Conservation (phyloP, 805 yeast species). For the Myxozyma kluyveri region DNA sequence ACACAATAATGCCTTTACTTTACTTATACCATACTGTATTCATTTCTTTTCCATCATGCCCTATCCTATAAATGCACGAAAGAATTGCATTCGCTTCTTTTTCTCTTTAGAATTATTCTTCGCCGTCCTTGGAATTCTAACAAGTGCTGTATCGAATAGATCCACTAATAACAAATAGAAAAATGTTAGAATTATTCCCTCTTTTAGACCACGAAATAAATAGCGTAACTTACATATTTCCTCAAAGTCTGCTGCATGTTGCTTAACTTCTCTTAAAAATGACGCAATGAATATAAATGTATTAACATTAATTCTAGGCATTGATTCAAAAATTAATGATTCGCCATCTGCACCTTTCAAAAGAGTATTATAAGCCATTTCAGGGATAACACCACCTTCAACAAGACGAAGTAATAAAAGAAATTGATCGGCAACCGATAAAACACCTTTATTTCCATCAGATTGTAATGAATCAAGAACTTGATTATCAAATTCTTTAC, state of each 20-base stretch:
- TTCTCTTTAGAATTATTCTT: slow-evolving; percentile 37
- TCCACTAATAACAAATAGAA: slow-evolving; percentile 22
- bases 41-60: not conserved
- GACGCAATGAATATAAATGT: slow-evolving; percentile 43
- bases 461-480: slow-evolving; percentile 27
- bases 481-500: slow-evolving; percentile 36
- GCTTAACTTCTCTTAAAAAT: slow-evolving; percentile 41
- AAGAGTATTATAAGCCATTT: slow-evolving; percentile 33
- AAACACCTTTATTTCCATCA: slow-evolving; percentile 41
- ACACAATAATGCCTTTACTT: too few species aligned
- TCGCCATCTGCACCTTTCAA: slow-evolving; percentile 36
- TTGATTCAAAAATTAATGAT: slow-evolving; percentile 40
- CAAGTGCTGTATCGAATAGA: slow-evolving; percentile 38
- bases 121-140: slow-evolving; percentile 37
- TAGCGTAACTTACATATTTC: slow-evolving; percentile 7
- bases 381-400: slow-evolving; percentile 45
- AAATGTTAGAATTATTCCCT: too few species aligned
- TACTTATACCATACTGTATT: not conserved
- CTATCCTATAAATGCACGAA: slow-evolving; percentile 34
- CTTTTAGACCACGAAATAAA: not conserved
- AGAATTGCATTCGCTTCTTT: slow-evolving; percentile 38
- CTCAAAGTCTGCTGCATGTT: slow-evolving; percentile 32
- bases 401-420: slow-evolving; percentile 37
- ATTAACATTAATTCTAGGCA: slow-evolving; percentile 46
- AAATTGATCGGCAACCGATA: slow-evolving; percentile 42